Conservation (phyloP, 768 basidiomycete genomes). For the Kwoniella mangroviensis region DNA sequence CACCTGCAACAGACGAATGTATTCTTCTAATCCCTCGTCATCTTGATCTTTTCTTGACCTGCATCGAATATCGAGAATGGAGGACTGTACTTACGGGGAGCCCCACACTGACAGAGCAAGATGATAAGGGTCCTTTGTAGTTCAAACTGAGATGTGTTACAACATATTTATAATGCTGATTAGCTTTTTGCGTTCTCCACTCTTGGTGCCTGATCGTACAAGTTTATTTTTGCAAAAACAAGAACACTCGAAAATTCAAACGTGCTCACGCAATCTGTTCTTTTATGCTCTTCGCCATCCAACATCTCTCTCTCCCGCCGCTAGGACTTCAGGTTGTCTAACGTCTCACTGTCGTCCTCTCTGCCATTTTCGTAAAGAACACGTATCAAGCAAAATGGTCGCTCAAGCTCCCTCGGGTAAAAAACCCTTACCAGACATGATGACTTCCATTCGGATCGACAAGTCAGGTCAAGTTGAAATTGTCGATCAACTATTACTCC, state of each 20-base stretch:
- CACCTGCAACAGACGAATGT: no score
- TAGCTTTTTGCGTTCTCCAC: neutral
- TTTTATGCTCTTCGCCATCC: neutral
- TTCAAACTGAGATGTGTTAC: neutral
- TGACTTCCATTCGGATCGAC: conserved; percentile 57
- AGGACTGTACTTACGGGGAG: neutral
- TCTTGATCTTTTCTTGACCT: no score
- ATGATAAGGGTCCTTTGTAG: neutral
- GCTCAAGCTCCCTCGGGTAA: conserved; percentile 51
- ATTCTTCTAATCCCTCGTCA: no score
- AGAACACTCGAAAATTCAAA: conserved; percentile 4
- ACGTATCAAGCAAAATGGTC: conserved; percentile 35
- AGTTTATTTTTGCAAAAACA: neutral
- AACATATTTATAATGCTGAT: neutral
- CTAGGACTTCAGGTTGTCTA: neutral
- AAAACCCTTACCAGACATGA: conserved; percentile 56
- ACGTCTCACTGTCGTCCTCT: no score
- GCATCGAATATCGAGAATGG: no score
- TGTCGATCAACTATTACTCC: conserved; percentile 85
- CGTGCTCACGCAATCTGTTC: neutral
- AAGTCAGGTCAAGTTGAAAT: conserved; percentile 72
- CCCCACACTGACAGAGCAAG: neutral
- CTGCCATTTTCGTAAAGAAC: neutral
- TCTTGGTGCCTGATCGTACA: neutral
- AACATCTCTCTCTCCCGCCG: neutral